Base-by-base conservation (phyloP, 2,329 filamentous ascomycete genomes). In the Alternaria ventricosa region DNA sequence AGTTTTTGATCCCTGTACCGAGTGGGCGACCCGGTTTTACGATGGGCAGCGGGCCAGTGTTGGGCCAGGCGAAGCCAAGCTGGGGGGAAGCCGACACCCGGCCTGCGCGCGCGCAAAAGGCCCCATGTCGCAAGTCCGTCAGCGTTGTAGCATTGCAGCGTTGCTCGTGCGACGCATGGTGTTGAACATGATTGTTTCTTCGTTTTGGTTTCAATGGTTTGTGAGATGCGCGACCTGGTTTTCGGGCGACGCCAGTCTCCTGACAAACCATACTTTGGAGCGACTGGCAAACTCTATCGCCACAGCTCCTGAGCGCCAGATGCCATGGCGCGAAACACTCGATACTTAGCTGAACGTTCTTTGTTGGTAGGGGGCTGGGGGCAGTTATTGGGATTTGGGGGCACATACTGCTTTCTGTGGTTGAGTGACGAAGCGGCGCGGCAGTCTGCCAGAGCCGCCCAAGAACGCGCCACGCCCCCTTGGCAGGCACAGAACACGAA, bases 341-440 rank as follows among this genome's bases (percentile, higher is more conserved):
- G 13, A 23, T 33, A 23, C 5, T 6, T 53, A 41, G 30, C 5
- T 41, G 49, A 41, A 36, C 22, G 28, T 7, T 23, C 5, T 12
- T n/a, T 53, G 49, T 53, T 41, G 9, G 5, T 25, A 41, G 12
- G 43, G 43, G 43, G 20, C 36, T 18, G 36, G 43, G 43, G 9
- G 49, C 20, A 33, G 49, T 30, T 53, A 53, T 53, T 53, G 49
- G 49, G 22, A 41, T 36, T 36, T 18, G 44, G 30, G 30, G 28
- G 30, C 36, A 41, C 36, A 22, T 12, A 33, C 49, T 41, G 28
- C 30, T 15, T 41, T 53, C 49, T 33, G 28, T 41, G 47, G 47
- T 54, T 33, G 25, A 28, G 36, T 55, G 49, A 36, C 22, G 43
- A 55, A 55, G 57, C 50, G 57, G 49, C 57, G 57, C 57, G 57